Conservation (phyloP, 78 protist species). For the Capsaspora owczarzaki region DNA sequence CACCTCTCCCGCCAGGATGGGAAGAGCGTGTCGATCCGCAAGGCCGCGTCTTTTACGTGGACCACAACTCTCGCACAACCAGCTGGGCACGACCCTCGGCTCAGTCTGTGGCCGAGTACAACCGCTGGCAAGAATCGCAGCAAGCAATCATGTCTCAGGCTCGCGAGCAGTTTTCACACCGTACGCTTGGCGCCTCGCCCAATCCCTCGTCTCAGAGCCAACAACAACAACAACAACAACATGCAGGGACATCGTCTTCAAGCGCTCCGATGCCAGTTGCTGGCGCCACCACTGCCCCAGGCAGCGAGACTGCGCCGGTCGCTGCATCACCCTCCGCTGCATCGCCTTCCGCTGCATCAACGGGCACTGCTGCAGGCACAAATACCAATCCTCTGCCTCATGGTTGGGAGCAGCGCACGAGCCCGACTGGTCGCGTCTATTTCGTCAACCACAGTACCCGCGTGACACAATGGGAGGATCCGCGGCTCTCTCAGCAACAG, state of each 20-base stretch:
- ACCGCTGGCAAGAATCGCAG: neutral
- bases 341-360: neutral
- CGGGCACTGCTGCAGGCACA: neutral
- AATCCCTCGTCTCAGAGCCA: too few species aligned
- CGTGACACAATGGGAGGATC: constrained; percentile 40
- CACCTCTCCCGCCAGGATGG: constrained; percentile 50
- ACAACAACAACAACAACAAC: too few species aligned
- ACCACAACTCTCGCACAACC: constrained; percentile 24
- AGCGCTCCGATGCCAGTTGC: too few species aligned
- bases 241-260: too few species aligned
- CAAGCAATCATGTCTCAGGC: neutral
- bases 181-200: neutral
- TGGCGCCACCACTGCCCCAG: neutral
- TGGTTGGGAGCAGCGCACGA: constrained; percentile 37
- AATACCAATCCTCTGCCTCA: neutral
- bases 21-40: constrained; percentile 29
- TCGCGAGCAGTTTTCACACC: neutral
- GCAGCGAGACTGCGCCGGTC: neutral
- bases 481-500: too few species aligned
- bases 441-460: constrained; percentile 50
- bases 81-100: constrained; percentile 25
- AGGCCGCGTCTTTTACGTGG: constrained; percentile 25
- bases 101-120: neutral
- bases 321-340: neutral
- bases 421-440: constrained; percentile 47